Evolutionary conservation across 345 rosid genomes (phyloP).

Genomic region (Leavenworthia alabamica): DNA sequence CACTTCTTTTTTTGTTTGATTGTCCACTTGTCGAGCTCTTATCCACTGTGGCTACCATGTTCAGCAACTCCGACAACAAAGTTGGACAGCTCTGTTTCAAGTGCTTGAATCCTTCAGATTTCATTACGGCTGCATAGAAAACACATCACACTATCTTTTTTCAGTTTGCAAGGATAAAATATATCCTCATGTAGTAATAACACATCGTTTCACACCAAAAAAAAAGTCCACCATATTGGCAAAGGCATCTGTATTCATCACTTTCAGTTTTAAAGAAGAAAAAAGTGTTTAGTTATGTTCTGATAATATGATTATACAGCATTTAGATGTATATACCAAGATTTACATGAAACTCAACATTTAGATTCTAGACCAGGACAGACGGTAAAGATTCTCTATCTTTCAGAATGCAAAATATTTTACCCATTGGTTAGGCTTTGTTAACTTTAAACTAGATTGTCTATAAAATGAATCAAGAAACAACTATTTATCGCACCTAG

Average conservation of each 20-base stretch:
- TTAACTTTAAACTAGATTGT: not conserved
- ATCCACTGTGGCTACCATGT: slow-evolving; percentile 61
- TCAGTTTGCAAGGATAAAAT: not conserved
- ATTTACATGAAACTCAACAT: not conserved
- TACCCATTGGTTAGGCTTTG: not conserved
- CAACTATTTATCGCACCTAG: slow-evolving; percentile 26
- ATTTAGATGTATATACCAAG: not conserved
- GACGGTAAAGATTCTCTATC: not conserved
- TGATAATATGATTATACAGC: not conserved
- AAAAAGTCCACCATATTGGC: not conserved
- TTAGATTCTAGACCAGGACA: not conserved
- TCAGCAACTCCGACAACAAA: slow-evolving; percentile 70
- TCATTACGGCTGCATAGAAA: slow-evolving; percentile 71
- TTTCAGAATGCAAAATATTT: not conserved
- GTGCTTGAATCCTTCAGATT: slow-evolving; percentile 84
- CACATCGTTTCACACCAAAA: not conserved
- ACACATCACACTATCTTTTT: not conserved
- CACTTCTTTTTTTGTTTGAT: slow-evolving; percentile 70
- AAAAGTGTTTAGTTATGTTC: not conserved
- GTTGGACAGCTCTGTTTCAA: slow-evolving; percentile 84
- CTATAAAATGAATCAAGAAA: not conserved
- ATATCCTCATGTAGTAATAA: not conserved
- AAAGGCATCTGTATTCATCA: not conserved
- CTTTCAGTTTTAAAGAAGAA: not conserved
- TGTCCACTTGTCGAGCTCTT: slow-evolving; percentile 47